A percentile compares a stretch with the other conserved stretches of the same genome.
Evolutionary conservation across 2,329 filamentous ascomycete species (phyloP).

Genomic region (Neophaeococcomyces aloes): DNA sequence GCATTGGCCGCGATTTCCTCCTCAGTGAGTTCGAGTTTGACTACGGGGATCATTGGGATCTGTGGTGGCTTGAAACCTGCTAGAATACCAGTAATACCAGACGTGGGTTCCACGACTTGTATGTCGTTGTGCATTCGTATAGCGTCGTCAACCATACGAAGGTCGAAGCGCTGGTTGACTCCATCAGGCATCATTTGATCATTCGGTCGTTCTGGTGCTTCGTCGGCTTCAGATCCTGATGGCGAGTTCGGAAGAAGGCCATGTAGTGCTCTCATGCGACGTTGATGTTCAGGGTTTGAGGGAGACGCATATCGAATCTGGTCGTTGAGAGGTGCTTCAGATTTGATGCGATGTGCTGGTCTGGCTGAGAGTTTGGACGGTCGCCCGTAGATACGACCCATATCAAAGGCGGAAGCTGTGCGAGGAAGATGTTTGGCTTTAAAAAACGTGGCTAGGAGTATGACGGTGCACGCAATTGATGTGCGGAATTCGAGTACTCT

Average conservation of each 20-base stretch:
- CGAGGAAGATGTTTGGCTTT: neutral
- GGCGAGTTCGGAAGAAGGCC: neutral
- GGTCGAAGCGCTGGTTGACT: neutral
- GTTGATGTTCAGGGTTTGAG: neutral
- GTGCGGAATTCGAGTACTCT: too few relatives aligned
- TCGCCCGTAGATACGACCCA: neutral
- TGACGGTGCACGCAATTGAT: too few relatives aligned
- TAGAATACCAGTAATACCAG: neutral
- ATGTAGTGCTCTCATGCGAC: constrained; percentile 1
- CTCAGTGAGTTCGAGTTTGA: constrained; percentile 6
- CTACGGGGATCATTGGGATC: neutral
- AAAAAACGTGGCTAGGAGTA: too few relatives aligned
- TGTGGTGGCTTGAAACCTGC: constrained; percentile 1
- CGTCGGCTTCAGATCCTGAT: neutral
- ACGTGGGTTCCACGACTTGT: neutral
- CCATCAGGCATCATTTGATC: neutral
- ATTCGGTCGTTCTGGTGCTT: neutral
- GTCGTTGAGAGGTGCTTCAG: constrained; percentile 1
- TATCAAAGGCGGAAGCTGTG: neutral
- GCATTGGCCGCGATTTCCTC: neutral
- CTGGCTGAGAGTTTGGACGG: too few relatives aligned
- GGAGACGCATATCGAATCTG: neutral
- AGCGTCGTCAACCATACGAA: neutral
- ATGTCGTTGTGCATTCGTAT: neutral
- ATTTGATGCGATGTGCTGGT: neutral